phyloP scores from a whole-genome alignment of 2,329 filamentous ascomycete species.

The Anisogramma anomala region DNA sequence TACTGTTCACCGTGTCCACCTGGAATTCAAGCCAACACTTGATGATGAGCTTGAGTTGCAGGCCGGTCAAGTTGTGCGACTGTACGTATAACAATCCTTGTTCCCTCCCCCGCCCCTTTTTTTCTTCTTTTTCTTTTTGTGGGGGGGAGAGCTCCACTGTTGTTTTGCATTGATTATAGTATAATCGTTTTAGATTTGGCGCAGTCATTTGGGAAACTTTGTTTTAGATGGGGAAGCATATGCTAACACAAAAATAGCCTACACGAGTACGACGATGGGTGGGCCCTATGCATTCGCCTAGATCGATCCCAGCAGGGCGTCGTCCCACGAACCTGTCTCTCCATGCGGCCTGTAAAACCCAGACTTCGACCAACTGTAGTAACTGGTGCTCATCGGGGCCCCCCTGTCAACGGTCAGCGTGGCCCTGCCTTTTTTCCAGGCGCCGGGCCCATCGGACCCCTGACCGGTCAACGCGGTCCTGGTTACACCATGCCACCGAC shows the following conservation, averaged over 20 bases:
- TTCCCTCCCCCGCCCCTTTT: background rate
- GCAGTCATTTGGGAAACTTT: too few species aligned
- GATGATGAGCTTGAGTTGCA: constrained; percentile 79
- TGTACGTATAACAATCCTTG: constrained; percentile 27
- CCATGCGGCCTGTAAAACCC: constrained; percentile 81
- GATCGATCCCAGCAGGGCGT: constrained; percentile 90
- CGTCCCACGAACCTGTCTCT: constrained; percentile 84
- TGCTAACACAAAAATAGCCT: constrained; percentile 27
- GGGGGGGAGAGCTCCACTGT: too few species aligned
- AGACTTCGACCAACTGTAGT: constrained; percentile 41
- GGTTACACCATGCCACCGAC: constrained; percentile 10
- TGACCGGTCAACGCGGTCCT: constrained; percentile 22
- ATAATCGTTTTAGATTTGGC: too few species aligned
- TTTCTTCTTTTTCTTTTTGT: too few species aligned
- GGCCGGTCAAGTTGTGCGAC: constrained; percentile 71
- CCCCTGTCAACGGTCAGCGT: constrained; percentile 37
- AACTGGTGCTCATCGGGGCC: constrained; percentile 37
- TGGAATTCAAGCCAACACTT: constrained; percentile 88
- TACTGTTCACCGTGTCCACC: constrained; percentile 79
- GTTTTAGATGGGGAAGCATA: background rate
- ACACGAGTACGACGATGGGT: constrained; percentile 96
- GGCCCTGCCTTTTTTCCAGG: constrained; percentile 24
- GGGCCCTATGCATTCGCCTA: constrained; percentile 86
- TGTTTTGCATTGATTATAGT: too few species aligned
- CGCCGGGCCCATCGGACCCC: constrained; percentile 30